phyloP scores from a whole-genome alignment of 2,329 filamentous ascomycete genomes.

The Colletotrichum aenigma region DNA sequence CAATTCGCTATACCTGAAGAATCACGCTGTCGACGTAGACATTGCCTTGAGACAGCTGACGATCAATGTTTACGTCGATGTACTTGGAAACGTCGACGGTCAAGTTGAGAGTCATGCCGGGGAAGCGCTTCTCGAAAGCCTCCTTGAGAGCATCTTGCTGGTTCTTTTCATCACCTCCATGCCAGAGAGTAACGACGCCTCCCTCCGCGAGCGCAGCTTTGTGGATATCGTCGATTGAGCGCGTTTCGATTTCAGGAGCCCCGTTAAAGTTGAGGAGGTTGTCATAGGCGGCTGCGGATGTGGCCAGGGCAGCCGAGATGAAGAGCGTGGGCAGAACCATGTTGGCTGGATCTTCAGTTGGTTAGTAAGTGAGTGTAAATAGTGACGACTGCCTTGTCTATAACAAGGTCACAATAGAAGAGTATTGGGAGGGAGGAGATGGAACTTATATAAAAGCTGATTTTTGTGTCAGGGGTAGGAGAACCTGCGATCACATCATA shows the following conservation, averaged over 20 bases:
- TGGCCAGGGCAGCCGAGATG: not conserved
- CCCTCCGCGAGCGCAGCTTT: constrained; percentile 51
- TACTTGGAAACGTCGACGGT: constrained; percentile 65
- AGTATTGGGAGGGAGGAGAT: not conserved
- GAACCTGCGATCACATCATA: not conserved
- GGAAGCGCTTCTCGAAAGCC: constrained; percentile 51
- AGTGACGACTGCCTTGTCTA: not conserved
- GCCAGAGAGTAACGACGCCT: constrained; percentile 48
- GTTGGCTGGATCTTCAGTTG: not conserved
- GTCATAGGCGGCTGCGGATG: not conserved
- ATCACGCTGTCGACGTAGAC: constrained; percentile 49
- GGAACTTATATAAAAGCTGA: not conserved
- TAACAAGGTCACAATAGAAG: not conserved
- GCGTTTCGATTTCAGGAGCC: constrained; percentile 38
- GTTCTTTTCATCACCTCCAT: constrained; percentile 48
- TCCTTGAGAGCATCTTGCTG: constrained; percentile 44
- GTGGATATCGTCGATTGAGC: constrained; percentile 54
- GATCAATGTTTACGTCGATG: constrained; percentile 51
- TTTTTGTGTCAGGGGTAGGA: not conserved
- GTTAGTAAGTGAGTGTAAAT: not conserved
- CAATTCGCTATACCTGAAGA: constrained; percentile 37
- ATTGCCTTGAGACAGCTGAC: constrained; percentile 41
- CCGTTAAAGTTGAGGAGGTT: constrained; percentile 3
- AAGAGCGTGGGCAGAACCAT: not conserved
- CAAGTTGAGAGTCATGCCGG: constrained; percentile 53